phyloP scores from a whole-genome alignment of 345 rosid genomes.

The Citrus sp. region DNA sequence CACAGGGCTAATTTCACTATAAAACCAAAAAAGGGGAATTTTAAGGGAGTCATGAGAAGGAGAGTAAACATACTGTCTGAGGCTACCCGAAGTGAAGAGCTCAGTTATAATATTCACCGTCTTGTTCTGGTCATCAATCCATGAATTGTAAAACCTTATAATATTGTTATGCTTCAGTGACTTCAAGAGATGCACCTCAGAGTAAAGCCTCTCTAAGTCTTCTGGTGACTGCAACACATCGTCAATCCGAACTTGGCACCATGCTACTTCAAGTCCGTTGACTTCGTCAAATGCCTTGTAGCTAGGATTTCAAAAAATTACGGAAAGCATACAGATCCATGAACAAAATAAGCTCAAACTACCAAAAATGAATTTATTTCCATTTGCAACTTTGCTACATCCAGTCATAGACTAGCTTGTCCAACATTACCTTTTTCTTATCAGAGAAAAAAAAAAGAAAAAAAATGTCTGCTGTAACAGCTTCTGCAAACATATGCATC shows the following conservation, averaged over 20 bases:
- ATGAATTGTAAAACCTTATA: conserved; percentile 73
- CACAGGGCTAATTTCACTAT: conserved; percentile 22
- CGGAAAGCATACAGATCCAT: conserved; percentile 19
- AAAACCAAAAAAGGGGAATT: conserved; percentile 9
- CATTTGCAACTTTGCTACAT: neutral
- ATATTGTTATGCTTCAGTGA: conserved; percentile 80
- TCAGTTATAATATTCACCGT: conserved; percentile 92
- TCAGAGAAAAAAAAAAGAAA: neutral
- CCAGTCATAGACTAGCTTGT: neutral
- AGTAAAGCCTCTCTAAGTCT: conserved; percentile 80
- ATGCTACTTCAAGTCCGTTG: conserved; percentile 97
- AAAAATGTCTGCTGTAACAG: neutral
- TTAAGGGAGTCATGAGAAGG: neutral
- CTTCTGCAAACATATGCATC: neutral
- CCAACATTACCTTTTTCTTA: neutral
- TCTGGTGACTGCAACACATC: conserved; percentile 87
- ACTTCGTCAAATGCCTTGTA: conserved; percentile 95
- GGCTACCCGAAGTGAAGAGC: conserved; percentile 90
- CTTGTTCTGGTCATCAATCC: conserved; percentile 93
- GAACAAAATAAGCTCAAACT: conserved; percentile 3
- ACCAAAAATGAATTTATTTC: neutral
- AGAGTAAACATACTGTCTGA: conserved; percentile 70
- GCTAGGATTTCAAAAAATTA: conserved; percentile 37
- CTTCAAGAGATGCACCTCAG: conserved; percentile 89
- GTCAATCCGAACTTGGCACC: conserved; percentile 91